phyloP scores from a whole-genome alignment of 768 basidiomycete species.

The Asterophora parasitica region DNA sequence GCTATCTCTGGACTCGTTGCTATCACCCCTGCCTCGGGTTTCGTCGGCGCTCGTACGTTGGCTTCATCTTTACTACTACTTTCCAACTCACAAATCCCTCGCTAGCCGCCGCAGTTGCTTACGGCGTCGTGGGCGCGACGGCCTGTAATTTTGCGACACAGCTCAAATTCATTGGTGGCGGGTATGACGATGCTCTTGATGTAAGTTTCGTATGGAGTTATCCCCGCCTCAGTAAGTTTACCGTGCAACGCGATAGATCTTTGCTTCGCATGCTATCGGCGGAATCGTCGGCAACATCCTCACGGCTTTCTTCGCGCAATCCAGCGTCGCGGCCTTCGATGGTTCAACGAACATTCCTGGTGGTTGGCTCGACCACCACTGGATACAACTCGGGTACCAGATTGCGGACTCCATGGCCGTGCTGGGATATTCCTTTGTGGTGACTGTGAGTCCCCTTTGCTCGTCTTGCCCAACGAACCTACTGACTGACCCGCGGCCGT shows the following conservation, averaged over 20 bases:
- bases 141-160: slow-evolving; percentile 95
- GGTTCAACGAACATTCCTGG: slow-evolving; percentile 62
- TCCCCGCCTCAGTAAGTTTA: too few species aligned
- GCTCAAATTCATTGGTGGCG: slow-evolving; percentile 74
- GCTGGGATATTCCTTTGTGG: slow-evolving; percentile 64
- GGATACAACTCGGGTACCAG: slow-evolving; percentile 81
- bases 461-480: not conserved
- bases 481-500: not conserved
- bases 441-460: slow-evolving; percentile 51
- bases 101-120: slow-evolving; percentile 73
- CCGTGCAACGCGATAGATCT: slow-evolving; percentile 53
- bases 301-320: slow-evolving; percentile 85
- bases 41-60: slow-evolving; percentile 65
- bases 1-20: slow-evolving; percentile 88
- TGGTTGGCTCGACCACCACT: slow-evolving; percentile 86
- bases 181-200: slow-evolving; percentile 79
- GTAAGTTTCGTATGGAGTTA: slow-evolving; percentile 26
- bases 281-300: slow-evolving; percentile 79
- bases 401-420: slow-evolving; percentile 69
- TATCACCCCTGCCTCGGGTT: slow-evolving; percentile 84
- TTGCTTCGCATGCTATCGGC: slow-evolving; percentile 78
- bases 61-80: not conserved
- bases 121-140: slow-evolving; percentile 80
- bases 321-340: slow-evolving; percentile 75
- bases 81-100: not conserved